A percentile compares a stretch with the other conserved stretches of the same genome.
Conservation (phyloP, 75 land plant species). For the Pinus taeda region DNA sequence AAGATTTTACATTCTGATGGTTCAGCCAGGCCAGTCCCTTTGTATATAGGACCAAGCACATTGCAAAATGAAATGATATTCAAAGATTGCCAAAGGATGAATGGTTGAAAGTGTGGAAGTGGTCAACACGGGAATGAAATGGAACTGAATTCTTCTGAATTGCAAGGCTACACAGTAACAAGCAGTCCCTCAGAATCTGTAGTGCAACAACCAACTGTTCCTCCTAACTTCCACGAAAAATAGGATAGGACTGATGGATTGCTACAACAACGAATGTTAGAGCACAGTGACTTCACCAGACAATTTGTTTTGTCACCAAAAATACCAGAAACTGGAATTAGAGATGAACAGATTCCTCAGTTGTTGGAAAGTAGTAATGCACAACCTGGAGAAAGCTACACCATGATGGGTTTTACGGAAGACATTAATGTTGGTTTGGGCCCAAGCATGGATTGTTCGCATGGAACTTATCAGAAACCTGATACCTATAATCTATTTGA, state of each 20-base stretch:
- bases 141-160: not conserved
- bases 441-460: not conserved
- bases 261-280: not conserved
- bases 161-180: not conserved
- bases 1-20: not conserved
- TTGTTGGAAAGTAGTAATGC: not conserved
- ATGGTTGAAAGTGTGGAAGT: not conserved
- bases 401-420: not conserved
- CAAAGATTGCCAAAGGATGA: not conserved
- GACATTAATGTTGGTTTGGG: not conserved
- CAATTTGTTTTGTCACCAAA: not conserved
- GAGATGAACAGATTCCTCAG: not conserved
- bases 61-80: not conserved
- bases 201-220: not conserved
- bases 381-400: not conserved
- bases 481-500: not conserved
- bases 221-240: not conserved
- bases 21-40: not conserved
- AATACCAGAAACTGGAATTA: not conserved
- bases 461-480: not conserved
- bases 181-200: conserved; percentile 1
- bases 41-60: not conserved
- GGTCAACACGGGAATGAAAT: not conserved
- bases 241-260: not conserved
- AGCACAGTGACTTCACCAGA: not conserved